Percentiles rank a stretch among this genome's conserved stretches.
These are phyloP conservation scores for Pestalotiopsis sp. DNA, from an alignment of 2,329 filamentous ascomycete species.

Conservation along the genomic window DNA sequence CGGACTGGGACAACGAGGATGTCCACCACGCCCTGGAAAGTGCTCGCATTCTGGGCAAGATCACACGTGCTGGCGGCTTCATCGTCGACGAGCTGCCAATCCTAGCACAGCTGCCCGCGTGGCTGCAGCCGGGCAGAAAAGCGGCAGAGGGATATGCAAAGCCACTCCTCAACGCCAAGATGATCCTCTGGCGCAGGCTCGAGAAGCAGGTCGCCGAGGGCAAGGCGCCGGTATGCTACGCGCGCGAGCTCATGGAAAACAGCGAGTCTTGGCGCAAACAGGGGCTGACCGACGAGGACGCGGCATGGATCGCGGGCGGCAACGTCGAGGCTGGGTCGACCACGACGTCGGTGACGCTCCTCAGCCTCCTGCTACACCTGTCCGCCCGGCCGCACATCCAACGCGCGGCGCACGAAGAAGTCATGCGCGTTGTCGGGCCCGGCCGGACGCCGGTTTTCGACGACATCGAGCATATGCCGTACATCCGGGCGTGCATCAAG, in stretches of 20 bases:
- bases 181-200: constrained; percentile 27
- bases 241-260: constrained; percentile 24
- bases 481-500: constrained; percentile 34
- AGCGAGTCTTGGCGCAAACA: constrained; percentile 22
- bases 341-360: constrained; percentile 39
- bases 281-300: constrained; percentile 27
- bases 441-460: constrained; percentile 30
- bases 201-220: constrained; percentile 21
- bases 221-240: constrained; percentile 25
- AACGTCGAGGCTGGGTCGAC: constrained; percentile 41
- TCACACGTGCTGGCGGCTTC: constrained; percentile 25
- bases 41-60: constrained; percentile 21
- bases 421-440: constrained; percentile 39
- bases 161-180: constrained; percentile 23
- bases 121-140: constrained; percentile 27
- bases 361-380: constrained; percentile 28
- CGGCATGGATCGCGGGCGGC: constrained; percentile 28
- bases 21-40: constrained; percentile 17
- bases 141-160: constrained; percentile 18
- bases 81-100: constrained; percentile 28
- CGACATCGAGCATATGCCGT: constrained; percentile 34
- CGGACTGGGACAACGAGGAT: constrained; percentile 26
- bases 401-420: constrained; percentile 43
- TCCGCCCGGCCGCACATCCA: constrained; percentile 30
- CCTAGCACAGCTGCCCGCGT: constrained; percentile 24